These are phyloP conservation scores for Pseudodiploospora longispora DNA, from an alignment of 2,329 filamentous ascomycete genomes.

Conservation along the genomic window DNA sequence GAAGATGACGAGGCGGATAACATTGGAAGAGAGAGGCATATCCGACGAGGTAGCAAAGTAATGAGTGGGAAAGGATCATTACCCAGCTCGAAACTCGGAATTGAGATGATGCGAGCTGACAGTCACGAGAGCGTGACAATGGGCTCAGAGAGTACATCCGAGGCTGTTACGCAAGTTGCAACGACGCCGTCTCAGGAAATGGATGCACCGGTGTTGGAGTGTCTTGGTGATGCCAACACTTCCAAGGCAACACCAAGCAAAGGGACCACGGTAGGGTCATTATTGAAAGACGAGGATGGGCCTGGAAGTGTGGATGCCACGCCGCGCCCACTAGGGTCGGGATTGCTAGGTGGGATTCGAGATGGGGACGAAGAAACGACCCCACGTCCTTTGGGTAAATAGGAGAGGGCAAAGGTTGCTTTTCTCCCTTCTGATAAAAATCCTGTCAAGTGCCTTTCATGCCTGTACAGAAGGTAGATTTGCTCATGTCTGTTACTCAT, in stretches of 20 bases:
- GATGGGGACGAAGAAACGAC: constrained; percentile 31
- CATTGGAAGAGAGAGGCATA: constrained; percentile 35
- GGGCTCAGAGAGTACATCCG: constrained; percentile 41
- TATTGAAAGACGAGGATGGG: constrained; percentile 3
- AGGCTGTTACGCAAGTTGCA: constrained; percentile 42
- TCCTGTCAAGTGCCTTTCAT: too few species aligned
- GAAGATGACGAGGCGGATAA: constrained; percentile 92
- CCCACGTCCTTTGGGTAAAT: constrained; percentile 27
- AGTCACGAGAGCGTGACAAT: constrained; percentile 72
- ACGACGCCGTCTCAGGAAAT: constrained; percentile 41
- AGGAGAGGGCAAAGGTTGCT: constrained; percentile 2
- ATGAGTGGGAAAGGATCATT: constrained; percentile 43
- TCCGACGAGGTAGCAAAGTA: constrained; percentile 34
- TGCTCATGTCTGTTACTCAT: too few species aligned
- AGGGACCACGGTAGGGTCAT: constrained; percentile 4
- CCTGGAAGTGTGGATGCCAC: constrained; percentile 32
- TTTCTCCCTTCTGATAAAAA: constrained; percentile 2
- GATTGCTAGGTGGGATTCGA: constrained; percentile 6
- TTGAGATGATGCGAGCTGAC: constrained; percentile 97
- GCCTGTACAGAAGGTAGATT: too few species aligned
- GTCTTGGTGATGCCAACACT: constrained; percentile 6
- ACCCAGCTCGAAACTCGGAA: constrained; percentile 81
- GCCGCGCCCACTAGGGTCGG: constrained; percentile 28
- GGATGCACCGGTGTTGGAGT: constrained; percentile 21
- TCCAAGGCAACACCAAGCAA: constrained; percentile 17